Evolutionary conservation across 148 eudicot species (phyloP), one percentile per base, ranked within the genome.

Genomic region (Amaranthus hypochondriacus): DNA sequence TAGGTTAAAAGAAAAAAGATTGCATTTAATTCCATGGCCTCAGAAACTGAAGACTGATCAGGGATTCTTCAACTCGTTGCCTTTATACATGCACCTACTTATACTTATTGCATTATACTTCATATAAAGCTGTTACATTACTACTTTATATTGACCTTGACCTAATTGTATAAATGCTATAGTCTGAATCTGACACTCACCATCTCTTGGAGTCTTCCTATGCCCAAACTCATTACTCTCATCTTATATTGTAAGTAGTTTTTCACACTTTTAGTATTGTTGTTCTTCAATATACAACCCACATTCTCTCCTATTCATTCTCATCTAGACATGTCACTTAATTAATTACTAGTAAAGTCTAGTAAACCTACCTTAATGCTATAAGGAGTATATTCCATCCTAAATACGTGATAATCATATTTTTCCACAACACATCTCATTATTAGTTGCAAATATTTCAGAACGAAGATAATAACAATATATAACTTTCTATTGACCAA

Each of bases 11-110:
- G 63, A 73, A 57, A 78, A 56, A 42, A 5, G n/a, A 21, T 28
- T 28, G 70, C 77, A 78, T 67, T 78, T 59, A 78, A 42, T 58
- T 44, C 4, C 48, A 18, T 18, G 18, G 18, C 18, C 18, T 18
- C 18, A 18, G 18, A 18, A 18, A 18, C 18, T 4, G 18, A 5
- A 43, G 76, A 49, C 81, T 73, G 77, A 68, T 67, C 62, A 73
- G 77, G 72, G 62, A 68, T 42, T 60, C 69, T 58, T 56, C 73
- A 73, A 60, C 50, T 78, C 53, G 53, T 64, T 51, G 15, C 1
- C 81, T 73, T 79, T 68, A 54, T 68, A 69, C 77, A 73, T 73
- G 69, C 51, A 56, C 49, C 48, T 51, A 62, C 57, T 21, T 77
- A 49, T 73, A 61, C 64, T 73, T 69, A 79, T 62, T 73, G 77